Base-by-base conservation (phyloP, 1,139 yeast species). In the Pichia kudriavzevii region DNA sequence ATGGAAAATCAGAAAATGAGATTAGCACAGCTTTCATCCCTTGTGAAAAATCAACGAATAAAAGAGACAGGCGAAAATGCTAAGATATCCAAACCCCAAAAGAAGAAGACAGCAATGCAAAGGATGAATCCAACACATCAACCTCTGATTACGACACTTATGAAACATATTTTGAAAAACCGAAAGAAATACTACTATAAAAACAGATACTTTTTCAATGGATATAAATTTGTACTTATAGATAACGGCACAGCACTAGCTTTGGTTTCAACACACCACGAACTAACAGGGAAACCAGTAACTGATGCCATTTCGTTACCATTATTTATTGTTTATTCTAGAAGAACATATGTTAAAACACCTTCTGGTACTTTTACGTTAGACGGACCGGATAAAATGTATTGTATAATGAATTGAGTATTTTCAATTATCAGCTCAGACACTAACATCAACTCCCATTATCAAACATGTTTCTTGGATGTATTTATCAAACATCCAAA, bases 181-280 rank as follows among this genome's bases (percentile, higher is more conserved):
- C 50, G 58, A 38, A 41, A 44, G 5, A 52, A 53, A 36, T 61
- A 59, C 23, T 65, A 59, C 24, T 50, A 49, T 35, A 60, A 62
- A 40, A 74, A 71, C 43, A 50, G 73, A 30, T 46, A 65, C 2
- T 40, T 41, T 15, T 51, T 67, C 8, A 59, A 56, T 21, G 63
- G 61, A 4, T 56, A 46, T 23, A 49, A 49, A 28, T 55, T 49
- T 40, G 52, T 51, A 1, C 22, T 45, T 28, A 46, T 40, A 24
- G 48, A 41, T 39, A 46, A 38, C 31, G 47, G 45, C 8, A 39
- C 44, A 3, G 42, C 44, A 28, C 36, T 57, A 22, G 45, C 47
- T 1, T 38, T 55, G 3, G 46, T 54, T 2, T 50, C 58, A 5
- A 34, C 48, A 7, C 31, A 41, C 13, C 41, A 40, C 31, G 34